Conservation (phyloP, 2,329 filamentous ascomycete species). For the Pestalotiopsis sp. region DNA sequence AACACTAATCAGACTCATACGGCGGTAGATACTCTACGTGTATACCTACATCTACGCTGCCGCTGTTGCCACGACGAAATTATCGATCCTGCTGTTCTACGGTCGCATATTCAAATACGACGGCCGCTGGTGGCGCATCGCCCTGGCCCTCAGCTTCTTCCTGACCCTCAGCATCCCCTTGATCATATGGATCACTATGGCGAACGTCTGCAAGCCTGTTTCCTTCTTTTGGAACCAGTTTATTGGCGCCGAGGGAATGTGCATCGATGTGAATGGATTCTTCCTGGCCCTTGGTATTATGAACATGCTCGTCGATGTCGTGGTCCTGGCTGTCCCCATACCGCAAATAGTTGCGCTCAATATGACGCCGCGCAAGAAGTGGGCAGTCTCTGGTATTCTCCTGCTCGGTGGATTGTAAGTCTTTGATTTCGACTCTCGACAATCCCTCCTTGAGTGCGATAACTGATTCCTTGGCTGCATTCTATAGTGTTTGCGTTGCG, state of each 20-base stretch:
- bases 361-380: not conserved
- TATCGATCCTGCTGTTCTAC: not conserved
- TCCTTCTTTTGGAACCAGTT: conserved; percentile 1
- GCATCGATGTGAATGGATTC: not conserved
- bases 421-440: no score
- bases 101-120: not conserved
- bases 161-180: not conserved
- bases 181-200: conserved; percentile 5
- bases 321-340: not conserved
- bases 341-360: not conserved
- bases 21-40: not conserved
- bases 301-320: conserved; percentile 4
- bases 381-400: not conserved
- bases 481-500: not conserved
- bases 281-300: conserved; percentile 2
- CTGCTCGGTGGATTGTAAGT: conserved; percentile 2
- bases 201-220: not conserved
- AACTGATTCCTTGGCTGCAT: not conserved
- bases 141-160: no score
- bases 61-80: not conserved
- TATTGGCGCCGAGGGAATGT: not conserved
- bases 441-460: not conserved
- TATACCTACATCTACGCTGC: not conserved
- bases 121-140: not conserved
- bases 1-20: no score